These are phyloP conservation scores for Cystobasidium sp. DNA, from an alignment of 1,284 basidiomycete species.

Conservation along the genomic window DNA sequence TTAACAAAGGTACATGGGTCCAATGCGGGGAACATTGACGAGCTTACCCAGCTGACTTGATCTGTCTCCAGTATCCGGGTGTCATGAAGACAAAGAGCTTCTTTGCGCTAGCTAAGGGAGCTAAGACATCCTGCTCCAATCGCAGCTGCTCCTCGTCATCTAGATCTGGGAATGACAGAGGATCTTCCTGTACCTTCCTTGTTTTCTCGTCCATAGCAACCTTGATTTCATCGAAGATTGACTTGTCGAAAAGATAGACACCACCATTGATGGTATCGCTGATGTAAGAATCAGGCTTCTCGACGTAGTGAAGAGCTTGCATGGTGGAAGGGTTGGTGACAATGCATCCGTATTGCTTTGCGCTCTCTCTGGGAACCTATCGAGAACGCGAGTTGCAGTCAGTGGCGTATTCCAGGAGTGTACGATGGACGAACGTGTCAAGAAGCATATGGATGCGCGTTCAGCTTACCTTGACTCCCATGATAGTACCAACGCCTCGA, in stretches of 20 bases:
- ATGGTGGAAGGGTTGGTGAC: constrained; percentile 59
- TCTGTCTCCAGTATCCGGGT: constrained; percentile 61
- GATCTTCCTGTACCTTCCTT: constrained; percentile 57
- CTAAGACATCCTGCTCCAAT: constrained; percentile 63
- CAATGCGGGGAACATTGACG: neutral
- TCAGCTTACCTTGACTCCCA: constrained; percentile 59
- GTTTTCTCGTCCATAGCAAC: constrained; percentile 61
- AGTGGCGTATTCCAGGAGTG: neutral
- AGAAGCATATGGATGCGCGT: neutral
- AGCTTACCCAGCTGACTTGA: constrained; percentile 62
- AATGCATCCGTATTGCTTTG: constrained; percentile 61
- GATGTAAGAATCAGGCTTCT: constrained; percentile 62
- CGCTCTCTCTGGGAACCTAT: constrained; percentile 59
- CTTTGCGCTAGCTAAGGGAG: constrained; percentile 59
- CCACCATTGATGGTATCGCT: constrained; percentile 61
- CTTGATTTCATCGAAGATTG: constrained; percentile 62
- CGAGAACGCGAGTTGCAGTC: neutral
- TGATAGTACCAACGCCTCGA: constrained; percentile 61
- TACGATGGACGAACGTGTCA: neutral
- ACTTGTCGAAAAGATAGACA: constrained; percentile 60
- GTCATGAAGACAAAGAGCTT: constrained; percentile 62
- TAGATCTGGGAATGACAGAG: constrained; percentile 43
- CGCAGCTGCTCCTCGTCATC: constrained; percentile 61
- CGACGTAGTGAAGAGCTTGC: constrained; percentile 58
- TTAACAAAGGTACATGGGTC: neutral